A percentile compares a stretch with the other conserved stretches of the same genome.
These are phyloP conservation scores for Ophiostoma australiae DNA, from an alignment of 2,329 filamentous ascomycete genomes.

Conservation along the genomic window DNA sequence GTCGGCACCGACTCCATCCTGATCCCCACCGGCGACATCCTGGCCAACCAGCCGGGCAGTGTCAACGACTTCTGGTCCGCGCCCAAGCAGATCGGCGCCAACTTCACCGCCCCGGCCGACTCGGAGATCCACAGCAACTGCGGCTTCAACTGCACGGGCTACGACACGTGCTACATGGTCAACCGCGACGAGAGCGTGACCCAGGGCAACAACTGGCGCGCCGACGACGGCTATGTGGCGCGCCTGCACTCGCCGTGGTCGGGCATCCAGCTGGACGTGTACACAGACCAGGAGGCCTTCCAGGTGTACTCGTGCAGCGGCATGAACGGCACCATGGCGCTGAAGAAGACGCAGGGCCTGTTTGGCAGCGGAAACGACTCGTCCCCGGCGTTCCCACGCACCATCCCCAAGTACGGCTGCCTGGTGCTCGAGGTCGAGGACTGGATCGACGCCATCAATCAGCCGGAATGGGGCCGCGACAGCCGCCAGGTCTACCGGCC, in stretches of 20 bases:
- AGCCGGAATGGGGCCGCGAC: slow-evolving; percentile 76
- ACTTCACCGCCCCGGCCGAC: slow-evolving; percentile 48
- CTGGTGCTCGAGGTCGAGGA: slow-evolving; percentile 88
- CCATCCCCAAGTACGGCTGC: slow-evolving; percentile 73
- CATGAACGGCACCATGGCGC: slow-evolving; percentile 64
- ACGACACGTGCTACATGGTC: slow-evolving; percentile 67
- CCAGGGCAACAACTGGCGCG: slow-evolving; percentile 56
- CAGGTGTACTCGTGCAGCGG: slow-evolving; percentile 82
- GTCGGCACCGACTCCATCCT: slow-evolving; percentile 65
- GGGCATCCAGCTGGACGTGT: slow-evolving; percentile 78
- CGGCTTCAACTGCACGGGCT: slow-evolving; percentile 75
- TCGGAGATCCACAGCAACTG: slow-evolving; percentile 66
- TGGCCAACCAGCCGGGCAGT: slow-evolving; percentile 60
- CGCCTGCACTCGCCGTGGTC: slow-evolving; percentile 68
- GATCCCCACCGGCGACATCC: slow-evolving; percentile 70
- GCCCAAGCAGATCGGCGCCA: slow-evolving; percentile 72
- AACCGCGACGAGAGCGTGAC: slow-evolving; percentile 45
- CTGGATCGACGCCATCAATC: slow-evolving; percentile 90
- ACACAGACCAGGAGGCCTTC: slow-evolving; percentile 77
- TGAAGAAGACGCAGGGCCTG: slow-evolving; percentile 68
- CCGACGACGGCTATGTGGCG: slow-evolving; percentile 53
- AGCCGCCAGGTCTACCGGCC: slow-evolving; percentile 57
- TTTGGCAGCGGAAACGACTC: slow-evolving; percentile 38
- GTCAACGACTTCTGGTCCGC: slow-evolving; percentile 79
- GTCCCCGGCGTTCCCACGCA: slow-evolving; percentile 48